These are phyloP conservation scores for Aspergillus sclerotioniger DNA, from an alignment of 495 filamentous ascomycete species.

Conservation along the genomic window DNA sequence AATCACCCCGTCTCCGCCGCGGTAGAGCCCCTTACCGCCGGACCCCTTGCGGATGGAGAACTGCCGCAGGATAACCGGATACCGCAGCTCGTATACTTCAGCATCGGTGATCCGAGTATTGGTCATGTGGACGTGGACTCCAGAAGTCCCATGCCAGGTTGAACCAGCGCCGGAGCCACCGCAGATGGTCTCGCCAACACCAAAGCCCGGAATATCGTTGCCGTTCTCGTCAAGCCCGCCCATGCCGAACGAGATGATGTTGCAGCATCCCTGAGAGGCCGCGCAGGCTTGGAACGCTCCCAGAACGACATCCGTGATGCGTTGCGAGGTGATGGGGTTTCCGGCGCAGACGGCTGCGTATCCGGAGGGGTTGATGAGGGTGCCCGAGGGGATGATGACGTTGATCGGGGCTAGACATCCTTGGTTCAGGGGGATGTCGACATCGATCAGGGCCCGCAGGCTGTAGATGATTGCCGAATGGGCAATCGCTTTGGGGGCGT, in stretches of 20 bases:
- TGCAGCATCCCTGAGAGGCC: constrained; percentile 82
- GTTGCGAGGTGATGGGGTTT: constrained; percentile 87
- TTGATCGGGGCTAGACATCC: constrained; percentile 83
- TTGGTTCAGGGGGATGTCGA: constrained; percentile 94
- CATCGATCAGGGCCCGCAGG: constrained; percentile 78
- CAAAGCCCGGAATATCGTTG: constrained; percentile 58
- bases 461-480: constrained; percentile 94
- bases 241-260: constrained; percentile 59
- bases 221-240: constrained; percentile 28
- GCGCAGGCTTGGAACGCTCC: constrained; percentile 83
- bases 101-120: constrained; percentile 94
- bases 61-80: constrained; percentile 77
- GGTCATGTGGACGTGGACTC: constrained; percentile 93
- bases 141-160: constrained; percentile 78
- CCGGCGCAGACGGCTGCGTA: constrained; percentile 83
- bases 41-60: constrained; percentile 70
- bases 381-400: constrained; percentile 74
- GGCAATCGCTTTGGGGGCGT: constrained; percentile 86
- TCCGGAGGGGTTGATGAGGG: constrained; percentile 76
- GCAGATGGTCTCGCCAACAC: constrained; percentile 92
- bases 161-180: constrained; percentile 83
- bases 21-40: constrained; percentile 37
- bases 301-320: constrained; percentile 87
- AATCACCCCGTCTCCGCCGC: constrained; percentile 38
- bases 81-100: constrained; percentile 85